Conservation (phyloP, 352 stramenopile genomes). For the Phytophthora sp. region DNA sequence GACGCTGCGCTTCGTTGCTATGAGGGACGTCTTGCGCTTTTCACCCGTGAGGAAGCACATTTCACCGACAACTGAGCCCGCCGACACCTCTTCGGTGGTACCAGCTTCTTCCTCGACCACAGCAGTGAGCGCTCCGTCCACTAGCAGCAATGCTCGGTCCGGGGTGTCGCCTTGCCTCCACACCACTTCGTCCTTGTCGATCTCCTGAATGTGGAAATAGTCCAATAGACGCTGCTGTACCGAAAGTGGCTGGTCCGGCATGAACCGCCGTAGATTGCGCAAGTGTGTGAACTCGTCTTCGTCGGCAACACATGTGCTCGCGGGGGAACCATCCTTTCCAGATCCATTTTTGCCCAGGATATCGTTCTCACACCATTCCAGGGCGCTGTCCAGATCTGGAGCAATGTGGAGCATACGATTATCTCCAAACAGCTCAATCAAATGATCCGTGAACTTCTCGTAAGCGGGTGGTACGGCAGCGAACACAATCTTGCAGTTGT, state of each 20-base stretch:
- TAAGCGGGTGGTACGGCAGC: slow-evolving; percentile 69
- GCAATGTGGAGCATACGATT: slow-evolving; percentile 60
- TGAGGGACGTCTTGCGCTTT: slow-evolving; percentile 81
- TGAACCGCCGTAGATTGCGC: slow-evolving; percentile 62
- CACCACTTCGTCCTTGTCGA: slow-evolving; percentile 64
- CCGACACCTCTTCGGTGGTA: slow-evolving; percentile 72
- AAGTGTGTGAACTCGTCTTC: slow-evolving; percentile 69
- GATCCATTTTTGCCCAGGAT: slow-evolving; percentile 53
- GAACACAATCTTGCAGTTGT: slow-evolving; percentile 75
- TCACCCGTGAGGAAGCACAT: slow-evolving; percentile 81
- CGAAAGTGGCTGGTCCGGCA: slow-evolving; percentile 68
- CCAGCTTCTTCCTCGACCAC: slow-evolving; percentile 83
- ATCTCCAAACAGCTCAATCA: slow-evolving; percentile 61
- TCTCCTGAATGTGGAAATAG: slow-evolving; percentile 72
- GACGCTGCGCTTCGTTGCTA: slow-evolving; percentile 62
- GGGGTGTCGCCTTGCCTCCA: slow-evolving; percentile 73
- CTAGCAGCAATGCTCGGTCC: slow-evolving; percentile 62
- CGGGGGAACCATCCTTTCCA: slow-evolving; percentile 22
- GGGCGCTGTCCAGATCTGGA: slow-evolving; percentile 62
- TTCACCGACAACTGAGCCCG: slow-evolving; percentile 78
- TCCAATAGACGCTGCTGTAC: slow-evolving; percentile 72
- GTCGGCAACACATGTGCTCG: slow-evolving; percentile 27
- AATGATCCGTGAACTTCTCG: slow-evolving; percentile 61
- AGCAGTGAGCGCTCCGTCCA: slow-evolving; percentile 67
- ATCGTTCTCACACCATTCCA: slow-evolving; percentile 77